Evolutionary conservation across 108 stramenopile genomes (phyloP).

Genomic region (Skeletonema marinoi): DNA sequence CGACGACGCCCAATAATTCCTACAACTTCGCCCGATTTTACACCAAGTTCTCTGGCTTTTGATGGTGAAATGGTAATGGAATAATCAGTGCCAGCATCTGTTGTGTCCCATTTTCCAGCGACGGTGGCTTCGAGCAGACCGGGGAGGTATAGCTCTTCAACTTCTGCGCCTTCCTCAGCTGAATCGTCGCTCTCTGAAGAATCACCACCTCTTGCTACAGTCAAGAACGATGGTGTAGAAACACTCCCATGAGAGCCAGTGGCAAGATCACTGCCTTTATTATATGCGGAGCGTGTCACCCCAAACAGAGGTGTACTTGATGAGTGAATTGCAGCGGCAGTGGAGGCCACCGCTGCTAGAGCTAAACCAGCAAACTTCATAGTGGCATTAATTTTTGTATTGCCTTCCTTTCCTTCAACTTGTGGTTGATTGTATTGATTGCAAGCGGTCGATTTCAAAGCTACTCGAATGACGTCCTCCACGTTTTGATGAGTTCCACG

Average conservation of each 20-base stretch:
- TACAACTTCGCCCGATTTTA: conserved; percentile 69
- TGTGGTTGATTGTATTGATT: neutral
- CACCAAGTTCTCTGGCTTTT: conserved; percentile 83
- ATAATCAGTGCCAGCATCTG: conserved; percentile 46
- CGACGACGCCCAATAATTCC: conserved; percentile 79
- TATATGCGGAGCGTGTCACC: neutral
- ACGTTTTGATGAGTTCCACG: neutral
- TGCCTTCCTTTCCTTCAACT: neutral
- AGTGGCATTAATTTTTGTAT: neutral
- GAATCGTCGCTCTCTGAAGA: conserved; percentile 17
- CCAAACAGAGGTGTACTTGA: neutral
- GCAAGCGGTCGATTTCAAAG: neutral
- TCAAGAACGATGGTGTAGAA: neutral
- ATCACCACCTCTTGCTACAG: conserved; percentile 10
- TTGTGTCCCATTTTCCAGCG: conserved; percentile 36
- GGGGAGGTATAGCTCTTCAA: conserved; percentile 70
- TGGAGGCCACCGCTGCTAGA: neutral
- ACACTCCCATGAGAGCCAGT: neutral
- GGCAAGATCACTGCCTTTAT: neutral
- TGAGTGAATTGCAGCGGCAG: conserved; percentile 3
- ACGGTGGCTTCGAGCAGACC: conserved; percentile 74
- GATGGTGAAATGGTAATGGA: conserved; percentile 57
- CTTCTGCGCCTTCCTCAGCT: conserved; percentile 33
- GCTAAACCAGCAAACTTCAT: neutral
- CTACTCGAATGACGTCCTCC: neutral